Base-by-base conservation (phyloP, 129 eudicot species). In the Mikania micrantha region DNA sequence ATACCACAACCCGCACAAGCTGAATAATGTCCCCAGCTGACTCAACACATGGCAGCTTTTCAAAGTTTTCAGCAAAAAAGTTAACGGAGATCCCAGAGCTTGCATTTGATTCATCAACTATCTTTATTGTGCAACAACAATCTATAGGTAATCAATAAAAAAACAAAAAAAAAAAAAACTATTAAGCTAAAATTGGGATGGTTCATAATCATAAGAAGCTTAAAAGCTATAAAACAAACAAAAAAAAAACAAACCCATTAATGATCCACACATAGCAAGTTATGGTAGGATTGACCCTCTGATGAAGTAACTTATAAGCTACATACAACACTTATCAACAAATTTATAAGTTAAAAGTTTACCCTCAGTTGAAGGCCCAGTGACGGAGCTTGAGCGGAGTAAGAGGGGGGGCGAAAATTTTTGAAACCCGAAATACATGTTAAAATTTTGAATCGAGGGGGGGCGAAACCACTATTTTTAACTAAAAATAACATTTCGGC, bases 1-100 rank as follows among this genome's bases (percentile, higher is more conserved):
- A 49, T 84, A 88, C 98, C 95, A 80, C 73, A 64, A 93, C 93
- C 2, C 66, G 89, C 40, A 83, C 79, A 56, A 94, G 82, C 81
- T 79, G 78, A 67, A 94, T 75, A 44, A 94, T 86, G 75, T 93
- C 96, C 36, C 95, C 95, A 69, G 68, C 75, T 57, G 76, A 74
- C 75, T 77, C 79, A 63, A 87, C 84, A 11, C 50, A 60, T 27
- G 97, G 99, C 60, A 94, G 97, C 80, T 74, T 82, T 35, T 76
- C 93, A 87, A 86, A 79, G 70, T 73, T 71, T 81, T 81, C 86
- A 79, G 81, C 93, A 81, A 89, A 94, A 34, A 94, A 60, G 53
- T 79, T 84, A 28, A 94, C 77, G 12, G 78, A 60, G 72, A 94
- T 77, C 59, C 93, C 93, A 34, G 72, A 66, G 63, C 63, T 62